Percentiles rank a stretch among this genome's conserved stretches.
Evolutionary conservation across 192 early-diverging fungal genomes (phyloP).

Genomic region (Coemansia sp.): DNA sequence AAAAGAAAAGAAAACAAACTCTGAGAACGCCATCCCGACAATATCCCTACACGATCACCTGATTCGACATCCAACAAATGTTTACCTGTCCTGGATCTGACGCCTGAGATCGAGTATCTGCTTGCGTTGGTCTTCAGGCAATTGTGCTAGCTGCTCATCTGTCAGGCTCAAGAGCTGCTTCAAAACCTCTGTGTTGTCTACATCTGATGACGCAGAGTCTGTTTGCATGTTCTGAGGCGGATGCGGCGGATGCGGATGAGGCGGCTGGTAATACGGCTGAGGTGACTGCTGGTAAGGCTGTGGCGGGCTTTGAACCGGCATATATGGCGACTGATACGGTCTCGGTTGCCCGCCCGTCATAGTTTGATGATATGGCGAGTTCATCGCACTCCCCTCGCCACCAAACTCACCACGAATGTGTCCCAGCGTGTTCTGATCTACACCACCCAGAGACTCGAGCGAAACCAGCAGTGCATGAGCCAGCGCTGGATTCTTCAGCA

Average conservation of each 20-base stretch:
- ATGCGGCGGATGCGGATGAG: background rate
- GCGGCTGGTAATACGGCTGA: background rate
- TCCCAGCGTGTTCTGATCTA: slow-evolving; percentile 8
- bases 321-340: slow-evolving; percentile 7
- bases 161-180: slow-evolving; percentile 81
- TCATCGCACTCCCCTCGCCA: background rate
- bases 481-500: slow-evolving; percentile 34
- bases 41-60: too few species aligned
- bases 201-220: background rate
- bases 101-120: slow-evolving; percentile 65
- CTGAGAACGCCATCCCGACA: too few species aligned
- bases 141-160: slow-evolving; percentile 72
- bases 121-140: slow-evolving; percentile 76
- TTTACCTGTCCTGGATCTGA: slow-evolving; percentile 5
- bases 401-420: slow-evolving; percentile 4
- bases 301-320: background rate
- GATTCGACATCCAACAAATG: background rate
- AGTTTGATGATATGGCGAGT: slow-evolving; percentile 3
- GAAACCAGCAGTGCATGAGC: slow-evolving; percentile 22
- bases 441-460: slow-evolving; percentile 20
- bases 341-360: background rate
- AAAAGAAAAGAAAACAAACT: too few species aligned
- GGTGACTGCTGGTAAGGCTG: slow-evolving; percentile 1
- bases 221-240: slow-evolving; percentile 2
- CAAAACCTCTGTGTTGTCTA: slow-evolving; percentile 64